Conservation (phyloP, 106 monocot species). For the Phalaenopsis equestris region DNA sequence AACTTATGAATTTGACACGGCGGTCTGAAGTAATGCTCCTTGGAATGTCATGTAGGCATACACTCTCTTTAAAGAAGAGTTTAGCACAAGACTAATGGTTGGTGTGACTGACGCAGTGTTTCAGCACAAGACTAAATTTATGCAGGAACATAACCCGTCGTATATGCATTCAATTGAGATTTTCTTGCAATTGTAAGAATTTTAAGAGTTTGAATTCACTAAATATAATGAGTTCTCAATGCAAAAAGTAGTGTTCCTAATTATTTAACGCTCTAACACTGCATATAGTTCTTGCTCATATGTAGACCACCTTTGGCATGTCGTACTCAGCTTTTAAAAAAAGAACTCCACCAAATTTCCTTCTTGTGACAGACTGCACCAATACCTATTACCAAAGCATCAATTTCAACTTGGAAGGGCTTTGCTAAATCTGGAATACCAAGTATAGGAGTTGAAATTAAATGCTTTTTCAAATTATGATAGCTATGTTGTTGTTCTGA, state of each 20-base stretch:
- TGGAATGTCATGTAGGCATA: neutral
- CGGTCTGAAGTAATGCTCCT: neutral
- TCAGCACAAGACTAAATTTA: neutral
- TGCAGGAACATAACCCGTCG: neutral
- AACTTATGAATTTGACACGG: neutral
- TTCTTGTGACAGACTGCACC: neutral
- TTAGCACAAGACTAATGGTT: neutral
- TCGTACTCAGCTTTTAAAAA: neutral
- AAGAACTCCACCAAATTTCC: neutral
- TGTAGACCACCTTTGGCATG: neutral
- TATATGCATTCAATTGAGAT: neutral
- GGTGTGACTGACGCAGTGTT: neutral
- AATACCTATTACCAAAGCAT: neutral
- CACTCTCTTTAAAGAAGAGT: neutral
- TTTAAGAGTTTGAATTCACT: neutral
- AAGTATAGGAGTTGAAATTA: neutral
- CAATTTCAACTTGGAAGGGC: neutral
- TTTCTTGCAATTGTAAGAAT: neutral
- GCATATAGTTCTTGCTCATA: neutral
- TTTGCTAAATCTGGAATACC: neutral
- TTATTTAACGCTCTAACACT: neutral
- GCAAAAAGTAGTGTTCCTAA: neutral
- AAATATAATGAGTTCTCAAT: neutral
- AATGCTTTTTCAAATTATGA: neutral
- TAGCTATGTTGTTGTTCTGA: neutral